Conservation (phyloP, 2,329 filamentous ascomycete species). For the Fusarium sp. region DNA sequence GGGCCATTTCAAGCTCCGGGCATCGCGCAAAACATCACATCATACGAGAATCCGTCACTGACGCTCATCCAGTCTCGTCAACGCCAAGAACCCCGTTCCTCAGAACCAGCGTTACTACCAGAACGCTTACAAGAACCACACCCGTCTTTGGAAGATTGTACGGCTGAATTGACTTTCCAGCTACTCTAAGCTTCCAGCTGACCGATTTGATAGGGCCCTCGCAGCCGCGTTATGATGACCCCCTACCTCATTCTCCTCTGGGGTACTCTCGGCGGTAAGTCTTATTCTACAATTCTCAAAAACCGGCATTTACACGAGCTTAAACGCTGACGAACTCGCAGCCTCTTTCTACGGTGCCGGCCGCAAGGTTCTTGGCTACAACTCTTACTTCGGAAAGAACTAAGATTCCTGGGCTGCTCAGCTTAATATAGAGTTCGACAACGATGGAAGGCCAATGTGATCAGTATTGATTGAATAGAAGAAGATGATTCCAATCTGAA, state of each 20-base stretch:
- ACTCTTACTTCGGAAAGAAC: conserved; percentile 77
- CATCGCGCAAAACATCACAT: conserved; percentile 33
- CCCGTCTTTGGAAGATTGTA: conserved; percentile 83
- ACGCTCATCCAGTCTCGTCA: conserved; percentile 63
- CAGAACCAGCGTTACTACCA: conserved; percentile 81
- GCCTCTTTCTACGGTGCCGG: conserved; percentile 76
- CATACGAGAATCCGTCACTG: conserved; percentile 46
- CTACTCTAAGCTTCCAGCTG: conserved; percentile 28
- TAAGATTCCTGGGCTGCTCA: conserved; percentile 48
- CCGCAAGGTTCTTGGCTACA: conserved; percentile 80
- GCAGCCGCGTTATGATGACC: conserved; percentile 72
- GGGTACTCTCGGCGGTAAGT: conserved; percentile 71
- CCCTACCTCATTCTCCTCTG: conserved; percentile 76
- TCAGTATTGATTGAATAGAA: conserved; percentile 47
- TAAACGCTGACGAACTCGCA: conserved; percentile 46
- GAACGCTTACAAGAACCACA: conserved; percentile 73
- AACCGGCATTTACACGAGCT: neutral
- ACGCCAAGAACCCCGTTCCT: conserved; percentile 82
- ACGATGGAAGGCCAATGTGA: conserved; percentile 34
- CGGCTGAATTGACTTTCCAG: conserved; percentile 48
- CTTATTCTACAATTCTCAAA: neutral
- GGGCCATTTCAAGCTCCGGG: conserved; percentile 28
- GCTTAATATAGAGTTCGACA: conserved; percentile 19
- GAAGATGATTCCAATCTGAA: conserved; percentile 34
- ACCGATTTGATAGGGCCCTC: conserved; percentile 64